Conservation (phyloP, 176 grass and related monocot genomes). For the Eragrostis curvula region DNA sequence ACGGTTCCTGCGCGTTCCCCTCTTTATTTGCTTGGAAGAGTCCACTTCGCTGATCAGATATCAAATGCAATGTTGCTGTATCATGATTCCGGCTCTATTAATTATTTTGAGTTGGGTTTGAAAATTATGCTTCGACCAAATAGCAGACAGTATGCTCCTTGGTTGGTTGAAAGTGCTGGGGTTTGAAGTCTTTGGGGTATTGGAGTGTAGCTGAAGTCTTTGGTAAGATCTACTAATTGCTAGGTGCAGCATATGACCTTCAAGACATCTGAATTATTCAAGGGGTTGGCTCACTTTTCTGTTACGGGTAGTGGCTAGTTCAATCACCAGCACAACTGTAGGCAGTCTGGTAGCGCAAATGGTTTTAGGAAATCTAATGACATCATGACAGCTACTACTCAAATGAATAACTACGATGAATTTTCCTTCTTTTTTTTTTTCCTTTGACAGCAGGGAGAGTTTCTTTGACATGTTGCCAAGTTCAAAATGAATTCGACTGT, state of each 20-base stretch:
- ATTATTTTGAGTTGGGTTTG: not conserved
- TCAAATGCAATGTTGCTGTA: slow-evolving; percentile 4
- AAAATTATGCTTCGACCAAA: slow-evolving; percentile 5
- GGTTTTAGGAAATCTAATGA: slow-evolving; percentile 36
- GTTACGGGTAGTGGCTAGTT: not conserved
- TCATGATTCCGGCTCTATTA: not conserved
- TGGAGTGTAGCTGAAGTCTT: not conserved
- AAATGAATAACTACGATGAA: slow-evolving; percentile 1
- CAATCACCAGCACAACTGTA: not conserved
- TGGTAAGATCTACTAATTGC: not conserved
- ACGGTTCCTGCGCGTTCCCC: not conserved
- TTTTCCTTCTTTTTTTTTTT: not conserved
- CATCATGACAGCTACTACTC: not conserved
- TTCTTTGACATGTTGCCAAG: not conserved
- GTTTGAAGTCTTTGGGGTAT: slow-evolving; percentile 15
- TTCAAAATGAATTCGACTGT: not conserved
- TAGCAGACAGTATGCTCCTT: slow-evolving; percentile 16
- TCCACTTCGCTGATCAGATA: slow-evolving; percentile 20
- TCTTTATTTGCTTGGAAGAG: slow-evolving; percentile 23
- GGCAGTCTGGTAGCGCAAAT: not conserved
- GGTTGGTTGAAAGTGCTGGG: not conserved
- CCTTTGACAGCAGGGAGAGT: not conserved
- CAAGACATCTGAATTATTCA: not conserved
- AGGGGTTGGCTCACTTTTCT: not conserved
- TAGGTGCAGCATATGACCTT: not conserved